Conservation (phyloP, 805 yeast genomes). For the Nakazawaea laoshanensis region DNA sequence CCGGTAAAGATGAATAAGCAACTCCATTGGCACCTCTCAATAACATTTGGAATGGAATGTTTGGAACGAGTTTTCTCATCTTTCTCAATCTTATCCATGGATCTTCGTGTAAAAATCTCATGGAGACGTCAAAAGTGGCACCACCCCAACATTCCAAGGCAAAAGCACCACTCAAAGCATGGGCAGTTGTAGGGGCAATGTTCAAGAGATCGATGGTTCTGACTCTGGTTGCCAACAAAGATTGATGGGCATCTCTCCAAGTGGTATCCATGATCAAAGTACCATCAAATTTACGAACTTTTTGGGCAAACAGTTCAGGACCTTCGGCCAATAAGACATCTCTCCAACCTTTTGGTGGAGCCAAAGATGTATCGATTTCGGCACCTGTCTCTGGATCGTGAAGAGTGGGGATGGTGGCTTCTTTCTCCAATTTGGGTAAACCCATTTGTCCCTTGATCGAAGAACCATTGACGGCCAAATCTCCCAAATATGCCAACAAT, state of each 20-base stretch:
- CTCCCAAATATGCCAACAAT: conserved; percentile 83
- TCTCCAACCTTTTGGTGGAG: conserved; percentile 85
- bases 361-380: conserved; percentile 46
- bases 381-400: conserved; percentile 53
- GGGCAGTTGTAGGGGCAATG: conserved; percentile 91
- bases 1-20: conserved; percentile 96
- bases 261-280: conserved; percentile 96
- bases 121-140: conserved; percentile 97
- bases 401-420: conserved; percentile 69
- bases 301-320: conserved; percentile 82
- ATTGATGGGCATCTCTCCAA: conserved; percentile 99
- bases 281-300: conserved; percentile 78
- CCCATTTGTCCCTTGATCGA: conserved; percentile 95
- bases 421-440: conserved; percentile 69
- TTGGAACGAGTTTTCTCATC: conserved; percentile 86
- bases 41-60: conserved; percentile 98
- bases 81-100: conserved; percentile 96
- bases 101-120: conserved; percentile 97
- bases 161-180: conserved; percentile 83
- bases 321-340: conserved; percentile 77
- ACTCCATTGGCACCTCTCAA: conserved; percentile 99
- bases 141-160: conserved; percentile 99
- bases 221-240: conserved; percentile 92
- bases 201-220: conserved; percentile 87
- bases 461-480: conserved; percentile 91